Evolutionary conservation across 768 basidiomycete species (phyloP), one percentile per base, ranked within the genome.

Genomic region (Pleurotus salmoneostramineus): DNA sequence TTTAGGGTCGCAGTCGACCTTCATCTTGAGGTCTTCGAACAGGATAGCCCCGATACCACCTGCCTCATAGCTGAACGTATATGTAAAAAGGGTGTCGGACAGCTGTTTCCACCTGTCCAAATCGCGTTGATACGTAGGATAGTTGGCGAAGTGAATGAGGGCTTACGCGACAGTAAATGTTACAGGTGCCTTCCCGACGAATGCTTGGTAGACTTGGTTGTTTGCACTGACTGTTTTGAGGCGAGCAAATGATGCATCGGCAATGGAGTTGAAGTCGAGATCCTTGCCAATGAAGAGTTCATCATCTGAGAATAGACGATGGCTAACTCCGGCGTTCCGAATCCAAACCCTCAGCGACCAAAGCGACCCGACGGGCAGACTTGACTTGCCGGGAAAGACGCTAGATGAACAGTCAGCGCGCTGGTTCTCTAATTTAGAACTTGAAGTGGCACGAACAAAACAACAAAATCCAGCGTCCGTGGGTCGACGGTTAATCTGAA

Each of bases 201-300:
- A 69, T 5, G 74, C 80, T 58, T 83, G 77, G 66, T 88, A 88
- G 42, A 82, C 64, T 59, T 83, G 76, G 66, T 75, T 71, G 58
- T 77, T 76, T 10, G 73, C 62, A 17, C 76, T 74, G 32, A 72
- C 69, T 37, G 61, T 73, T 60, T 75, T 80, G 59, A 82, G 67
- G 35, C 76, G 67, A 42, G 84, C 82, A 63, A 84, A 83, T 1
- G 81, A 79, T 7, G 82, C 84, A 46, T 87, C 79, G 15, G 72
- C 70, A 44, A 89, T 80, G 1, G 79, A 71, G 45, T 71, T 67
- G 65, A 89, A 88, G 63, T 88, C 84, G 4, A 83, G 83, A 64
- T 89, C 85, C 64, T 74, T 82, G 14, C 83, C 86, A 10, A 88
- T 70, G 84, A 85, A 88, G 31, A 88, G 64, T 31, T 85, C 83